Conservation (phyloP, 768 basidiomycete species). For the Pulveroboletus sp. region DNA sequence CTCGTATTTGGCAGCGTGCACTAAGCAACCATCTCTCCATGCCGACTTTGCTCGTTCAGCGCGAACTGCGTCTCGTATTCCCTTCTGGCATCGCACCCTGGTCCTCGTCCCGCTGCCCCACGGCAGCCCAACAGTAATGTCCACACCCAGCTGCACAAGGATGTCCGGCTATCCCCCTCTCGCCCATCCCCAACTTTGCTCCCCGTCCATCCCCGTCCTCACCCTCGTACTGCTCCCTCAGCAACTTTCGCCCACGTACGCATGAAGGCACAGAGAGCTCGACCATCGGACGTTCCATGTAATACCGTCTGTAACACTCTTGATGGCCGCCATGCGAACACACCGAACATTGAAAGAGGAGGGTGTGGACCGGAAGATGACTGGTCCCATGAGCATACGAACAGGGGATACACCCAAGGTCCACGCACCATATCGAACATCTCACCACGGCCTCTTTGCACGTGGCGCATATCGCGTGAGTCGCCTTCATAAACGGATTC, state of each 20-base stretch:
- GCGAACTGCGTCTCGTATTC: too few relatives aligned
- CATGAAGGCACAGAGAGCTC: conserved; percentile 30
- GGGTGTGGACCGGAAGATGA: conserved; percentile 68
- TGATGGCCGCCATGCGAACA: conserved; percentile 83
- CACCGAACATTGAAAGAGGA: conserved; percentile 70
- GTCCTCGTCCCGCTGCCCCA: conserved; percentile 8
- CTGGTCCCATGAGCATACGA: conserved; percentile 32
- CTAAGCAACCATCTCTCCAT: too few relatives aligned
- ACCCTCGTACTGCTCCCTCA: conserved; percentile 17
- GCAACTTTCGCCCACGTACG: conserved; percentile 22
- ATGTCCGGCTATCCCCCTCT: conserved; percentile 41
- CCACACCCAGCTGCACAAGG: conserved; percentile 80
- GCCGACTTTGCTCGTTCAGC: too few relatives aligned
- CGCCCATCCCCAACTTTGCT: background rate
- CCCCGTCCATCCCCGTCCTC: conserved; percentile 13
- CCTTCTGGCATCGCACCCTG: too few relatives aligned
- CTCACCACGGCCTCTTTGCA: conserved; percentile 48
- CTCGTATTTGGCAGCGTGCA: too few relatives aligned
- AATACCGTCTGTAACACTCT: conserved; percentile 68
- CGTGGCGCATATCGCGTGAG: conserved; percentile 51
- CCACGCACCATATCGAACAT: conserved; percentile 72
- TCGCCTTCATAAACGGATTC: conserved; percentile 33
- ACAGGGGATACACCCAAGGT: background rate
- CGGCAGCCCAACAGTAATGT: conserved; percentile 69
- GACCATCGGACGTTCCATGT: conserved; percentile 54